These are phyloP conservation scores for Colletotrichum spinosum DNA, from an alignment of 2,329 filamentous ascomycete species.

Conservation along the genomic window DNA sequence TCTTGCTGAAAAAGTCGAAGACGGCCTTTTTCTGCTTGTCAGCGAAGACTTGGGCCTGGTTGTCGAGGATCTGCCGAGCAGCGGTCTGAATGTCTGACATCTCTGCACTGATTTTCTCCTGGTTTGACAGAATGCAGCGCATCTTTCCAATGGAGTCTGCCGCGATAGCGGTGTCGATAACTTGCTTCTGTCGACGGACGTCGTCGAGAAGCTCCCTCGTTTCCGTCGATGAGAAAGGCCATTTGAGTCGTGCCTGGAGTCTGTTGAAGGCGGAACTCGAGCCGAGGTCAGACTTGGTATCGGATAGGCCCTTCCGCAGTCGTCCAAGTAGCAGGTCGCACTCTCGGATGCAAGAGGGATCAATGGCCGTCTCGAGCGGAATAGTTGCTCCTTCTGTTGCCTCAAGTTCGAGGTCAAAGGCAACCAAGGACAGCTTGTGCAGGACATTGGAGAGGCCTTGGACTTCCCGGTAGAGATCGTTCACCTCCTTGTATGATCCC, in stretches of 20 bases:
- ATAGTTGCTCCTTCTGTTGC: background rate
- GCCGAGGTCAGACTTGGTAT: background rate
- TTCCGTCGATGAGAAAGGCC: background rate
- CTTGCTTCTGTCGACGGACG: background rate
- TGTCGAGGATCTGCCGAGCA: background rate
- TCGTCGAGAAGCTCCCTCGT: background rate
- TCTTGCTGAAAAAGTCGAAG: background rate
- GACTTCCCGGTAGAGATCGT: background rate
- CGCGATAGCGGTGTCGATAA: background rate
- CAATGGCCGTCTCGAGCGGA: too few relatives aligned
- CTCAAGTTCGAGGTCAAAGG: background rate
- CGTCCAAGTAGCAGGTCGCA: background rate
- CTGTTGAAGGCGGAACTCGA: background rate
- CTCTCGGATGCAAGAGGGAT: background rate
- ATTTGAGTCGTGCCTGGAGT: background rate
- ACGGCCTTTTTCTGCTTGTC: background rate
- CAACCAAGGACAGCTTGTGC: background rate
- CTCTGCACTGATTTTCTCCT: background rate
- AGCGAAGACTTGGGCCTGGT: background rate
- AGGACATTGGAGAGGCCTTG: background rate
- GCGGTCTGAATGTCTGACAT: background rate
- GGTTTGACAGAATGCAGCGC: background rate
- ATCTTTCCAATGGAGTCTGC: slow-evolving; percentile 1
- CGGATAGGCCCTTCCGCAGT: background rate
- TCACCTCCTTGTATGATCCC: slow-evolving; percentile 5